phyloP scores from a whole-genome alignment of 768 basidiomycete species.

The Polyporus arcularius region DNA sequence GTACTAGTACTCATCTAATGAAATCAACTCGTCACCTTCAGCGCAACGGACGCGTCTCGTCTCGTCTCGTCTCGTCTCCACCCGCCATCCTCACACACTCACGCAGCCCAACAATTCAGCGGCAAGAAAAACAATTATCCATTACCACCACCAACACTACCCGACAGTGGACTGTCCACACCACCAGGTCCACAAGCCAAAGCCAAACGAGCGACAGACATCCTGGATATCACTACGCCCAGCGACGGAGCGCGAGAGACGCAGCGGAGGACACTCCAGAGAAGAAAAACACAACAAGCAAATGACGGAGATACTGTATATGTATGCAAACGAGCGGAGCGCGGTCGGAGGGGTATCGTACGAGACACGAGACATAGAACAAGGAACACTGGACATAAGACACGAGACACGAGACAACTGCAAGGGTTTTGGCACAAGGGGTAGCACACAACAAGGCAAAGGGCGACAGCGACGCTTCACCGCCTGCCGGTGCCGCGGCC shows the following conservation, averaged over 20 bases:
- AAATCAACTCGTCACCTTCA: too few relatives aligned
- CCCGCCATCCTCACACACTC: too few relatives aligned
- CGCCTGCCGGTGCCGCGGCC: slow-evolving; percentile 72
- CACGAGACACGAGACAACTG: neutral
- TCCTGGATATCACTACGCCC: neutral
- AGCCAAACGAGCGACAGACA: slow-evolving; percentile 1
- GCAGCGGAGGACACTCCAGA: neutral
- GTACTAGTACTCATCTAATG: too few relatives aligned
- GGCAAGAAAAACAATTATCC: too few relatives aligned
- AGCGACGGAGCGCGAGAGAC: neutral
- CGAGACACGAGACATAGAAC: slow-evolving; percentile 2
- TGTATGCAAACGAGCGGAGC: slow-evolving; percentile 15
- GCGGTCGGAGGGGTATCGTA: slow-evolving; percentile 18
- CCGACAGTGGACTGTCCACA: too few relatives aligned
- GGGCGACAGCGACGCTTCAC: slow-evolving; percentile 30
- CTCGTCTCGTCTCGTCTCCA: too few relatives aligned
- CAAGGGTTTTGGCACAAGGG: neutral
- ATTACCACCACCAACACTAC: too few relatives aligned
- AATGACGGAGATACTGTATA: neutral
- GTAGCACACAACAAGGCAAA: neutral
- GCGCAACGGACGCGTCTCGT: too few relatives aligned
- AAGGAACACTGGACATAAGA: neutral
- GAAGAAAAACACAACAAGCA: neutral
- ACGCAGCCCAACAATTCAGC: too few relatives aligned
- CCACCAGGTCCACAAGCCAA: neutral